phyloP scores from a whole-genome alignment of 148 eudicot genomes.

The Amaranthus hypochondriacus region DNA sequence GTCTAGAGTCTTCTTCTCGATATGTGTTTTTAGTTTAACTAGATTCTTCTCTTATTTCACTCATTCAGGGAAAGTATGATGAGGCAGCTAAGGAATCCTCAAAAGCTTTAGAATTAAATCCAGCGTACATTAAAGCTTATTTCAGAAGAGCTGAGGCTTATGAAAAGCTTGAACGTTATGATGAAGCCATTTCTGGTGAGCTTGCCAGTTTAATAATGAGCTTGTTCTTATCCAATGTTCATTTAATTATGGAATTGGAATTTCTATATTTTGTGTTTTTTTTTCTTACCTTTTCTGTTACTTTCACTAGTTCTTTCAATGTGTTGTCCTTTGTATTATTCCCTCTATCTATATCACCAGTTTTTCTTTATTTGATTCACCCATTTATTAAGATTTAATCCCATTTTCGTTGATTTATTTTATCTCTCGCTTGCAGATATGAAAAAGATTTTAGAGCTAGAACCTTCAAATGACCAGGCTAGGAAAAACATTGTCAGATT shows the following conservation, averaged over 20 bases:
- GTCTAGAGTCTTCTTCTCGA: background rate
- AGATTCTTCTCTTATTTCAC: slow-evolving; percentile 5
- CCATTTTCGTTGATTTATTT: slow-evolving; percentile 1
- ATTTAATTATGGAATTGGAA: background rate
- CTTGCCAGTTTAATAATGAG: background rate
- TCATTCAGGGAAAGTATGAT: slow-evolving; percentile 54
- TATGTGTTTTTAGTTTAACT: background rate
- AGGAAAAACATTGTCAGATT: slow-evolving; percentile 68
- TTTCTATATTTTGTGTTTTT: background rate
- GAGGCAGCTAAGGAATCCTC: slow-evolving; percentile 81
- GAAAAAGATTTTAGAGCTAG: slow-evolving; percentile 80
- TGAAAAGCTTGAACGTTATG: slow-evolving; percentile 90
- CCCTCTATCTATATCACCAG: too few relatives aligned
- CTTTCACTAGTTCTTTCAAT: background rate
- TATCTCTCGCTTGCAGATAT: slow-evolving; percentile 39
- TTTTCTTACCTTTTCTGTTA: background rate
- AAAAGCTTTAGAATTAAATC: slow-evolving; percentile 80
- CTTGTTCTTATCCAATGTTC: background rate
- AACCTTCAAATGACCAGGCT: slow-evolving; percentile 70
- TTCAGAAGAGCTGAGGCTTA: slow-evolving; percentile 80
- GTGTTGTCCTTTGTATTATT: background rate
- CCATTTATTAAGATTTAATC: background rate
- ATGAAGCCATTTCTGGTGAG: slow-evolving; percentile 85
- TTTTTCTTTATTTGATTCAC: background rate
- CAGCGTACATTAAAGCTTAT: slow-evolving; percentile 68